These are phyloP conservation scores for Arthrobotrys sphaeroides DNA, from an alignment of 2,329 filamentous ascomycete species.

Conservation along the genomic window DNA sequence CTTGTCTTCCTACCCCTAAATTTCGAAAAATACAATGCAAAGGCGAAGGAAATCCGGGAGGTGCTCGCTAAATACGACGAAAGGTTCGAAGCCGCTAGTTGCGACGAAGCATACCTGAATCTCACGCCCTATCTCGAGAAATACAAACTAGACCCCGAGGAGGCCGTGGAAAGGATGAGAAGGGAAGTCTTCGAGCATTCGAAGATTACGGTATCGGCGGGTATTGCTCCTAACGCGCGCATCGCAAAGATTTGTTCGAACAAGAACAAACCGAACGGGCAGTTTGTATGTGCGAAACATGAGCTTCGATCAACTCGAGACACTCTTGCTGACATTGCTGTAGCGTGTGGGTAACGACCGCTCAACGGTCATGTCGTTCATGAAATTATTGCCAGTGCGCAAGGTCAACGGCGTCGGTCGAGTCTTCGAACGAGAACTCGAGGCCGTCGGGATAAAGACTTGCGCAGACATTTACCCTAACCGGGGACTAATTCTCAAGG, in stretches of 20 bases:
- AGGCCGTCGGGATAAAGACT: slow-evolving; percentile 84
- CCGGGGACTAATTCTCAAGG: slow-evolving; percentile 71
- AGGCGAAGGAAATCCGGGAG: slow-evolving; percentile 84
- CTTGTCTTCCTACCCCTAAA: slow-evolving; percentile 84
- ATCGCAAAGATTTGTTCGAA: slow-evolving; percentile 96
- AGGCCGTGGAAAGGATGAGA: slow-evolving; percentile 80
- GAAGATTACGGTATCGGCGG: slow-evolving; percentile 88
- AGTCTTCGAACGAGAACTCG: slow-evolving; percentile 89
- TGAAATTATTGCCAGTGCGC: slow-evolving; percentile 81
- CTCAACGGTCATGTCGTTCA: slow-evolving; percentile 77
- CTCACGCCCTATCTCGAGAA: slow-evolving; percentile 85
- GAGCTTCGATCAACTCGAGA: no score
- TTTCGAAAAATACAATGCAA: slow-evolving; percentile 88
- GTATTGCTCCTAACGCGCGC: slow-evolving; percentile 91
- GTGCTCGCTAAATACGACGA: slow-evolving; percentile 88
- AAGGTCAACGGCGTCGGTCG: slow-evolving; percentile 96
- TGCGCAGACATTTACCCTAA: slow-evolving; percentile 87
- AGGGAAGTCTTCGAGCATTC: slow-evolving; percentile 78
- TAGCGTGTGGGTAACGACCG: slow-evolving; percentile 64
- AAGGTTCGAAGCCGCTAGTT: slow-evolving; percentile 89
- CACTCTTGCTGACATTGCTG: not conserved
- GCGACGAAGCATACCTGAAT: slow-evolving; percentile 96
- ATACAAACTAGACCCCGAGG: slow-evolving; percentile 74
- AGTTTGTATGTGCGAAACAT: slow-evolving; percentile 67
- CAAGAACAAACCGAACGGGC: slow-evolving; percentile 94